Percentiles rank a stretch among this genome's conserved stretches.
Conservation (phyloP, 2,329 filamentous ascomycete genomes). For the Ophiocordyceps camponoti-saundersi region DNA sequence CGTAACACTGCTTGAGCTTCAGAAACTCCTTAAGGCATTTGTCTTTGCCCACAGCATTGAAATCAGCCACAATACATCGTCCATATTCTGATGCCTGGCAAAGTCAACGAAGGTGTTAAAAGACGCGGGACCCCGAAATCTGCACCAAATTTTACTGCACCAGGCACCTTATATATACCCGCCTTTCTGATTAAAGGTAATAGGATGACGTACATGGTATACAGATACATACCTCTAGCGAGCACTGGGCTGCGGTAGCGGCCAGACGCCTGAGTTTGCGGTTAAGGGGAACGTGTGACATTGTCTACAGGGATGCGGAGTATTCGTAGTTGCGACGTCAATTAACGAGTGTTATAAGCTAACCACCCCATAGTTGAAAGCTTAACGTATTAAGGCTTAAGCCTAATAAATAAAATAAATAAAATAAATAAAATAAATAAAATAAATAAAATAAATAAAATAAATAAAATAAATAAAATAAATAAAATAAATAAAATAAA, state of each 20-base stretch:
- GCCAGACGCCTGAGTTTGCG: constrained; percentile 37
- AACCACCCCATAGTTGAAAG: too few relatives aligned
- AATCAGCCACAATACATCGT: constrained; percentile 80
- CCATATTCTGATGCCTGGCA: constrained; percentile 67
- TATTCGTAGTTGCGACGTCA: too few relatives aligned
- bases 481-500: too few relatives aligned
- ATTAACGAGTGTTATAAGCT: too few relatives aligned
- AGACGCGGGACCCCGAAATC: not conserved
- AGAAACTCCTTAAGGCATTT: constrained; percentile 80
- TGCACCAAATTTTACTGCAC: not conserved
- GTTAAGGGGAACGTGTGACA: constrained; percentile 15
- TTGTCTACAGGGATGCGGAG: constrained; percentile 1
- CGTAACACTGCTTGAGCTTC: constrained; percentile 69
- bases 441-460: too few relatives aligned
- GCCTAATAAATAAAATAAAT: too few relatives aligned
- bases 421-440: too few relatives aligned
- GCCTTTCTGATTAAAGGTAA: not conserved
- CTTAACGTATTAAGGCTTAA: too few relatives aligned
- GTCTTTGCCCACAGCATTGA: constrained; percentile 78
- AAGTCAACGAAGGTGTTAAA: not conserved
- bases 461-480: too few relatives aligned
- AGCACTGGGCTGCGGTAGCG: constrained; percentile 35
- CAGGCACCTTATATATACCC: not conserved
- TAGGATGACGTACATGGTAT: not conserved
- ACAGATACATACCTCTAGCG: constrained; percentile 27